phyloP scores from a whole-genome alignment of 805 yeast species.

The Ogataea methylovora region DNA sequence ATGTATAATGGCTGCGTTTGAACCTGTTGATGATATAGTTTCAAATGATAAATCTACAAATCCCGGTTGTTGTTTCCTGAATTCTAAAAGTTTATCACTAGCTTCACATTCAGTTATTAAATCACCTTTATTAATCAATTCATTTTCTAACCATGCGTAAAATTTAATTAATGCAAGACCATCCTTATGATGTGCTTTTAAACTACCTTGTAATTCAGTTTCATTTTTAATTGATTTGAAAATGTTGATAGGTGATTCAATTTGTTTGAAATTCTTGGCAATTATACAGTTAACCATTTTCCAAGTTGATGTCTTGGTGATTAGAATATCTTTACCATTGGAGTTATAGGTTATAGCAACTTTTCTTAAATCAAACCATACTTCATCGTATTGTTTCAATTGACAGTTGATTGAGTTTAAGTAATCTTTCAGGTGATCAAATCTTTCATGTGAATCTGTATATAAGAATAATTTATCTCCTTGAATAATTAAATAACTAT shows the following conservation, averaged over 20 bases:
- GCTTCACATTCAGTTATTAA: slow-evolving; percentile 60
- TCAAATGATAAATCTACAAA: slow-evolving; percentile 63
- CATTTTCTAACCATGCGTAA: slow-evolving; percentile 52
- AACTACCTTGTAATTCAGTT: slow-evolving; percentile 43
- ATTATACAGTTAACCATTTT: slow-evolving; percentile 46
- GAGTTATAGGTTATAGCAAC: slow-evolving; percentile 22
- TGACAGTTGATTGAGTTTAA: slow-evolving; percentile 36
- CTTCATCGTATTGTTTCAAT: slow-evolving; percentile 34
- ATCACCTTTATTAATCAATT: slow-evolving; percentile 33
- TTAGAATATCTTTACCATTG: slow-evolving; percentile 29
- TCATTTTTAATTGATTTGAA: slow-evolving; percentile 46
- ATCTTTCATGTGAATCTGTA: slow-evolving; percentile 32
- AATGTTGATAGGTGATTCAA: slow-evolving; percentile 51
- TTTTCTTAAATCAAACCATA: slow-evolving; percentile 36
- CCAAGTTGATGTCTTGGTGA: slow-evolving; percentile 62
- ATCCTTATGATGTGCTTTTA: slow-evolving; percentile 47
- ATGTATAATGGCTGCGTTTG: slow-evolving; percentile 74
- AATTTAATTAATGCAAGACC: slow-evolving; percentile 47
- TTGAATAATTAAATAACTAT: slow-evolving; percentile 41
- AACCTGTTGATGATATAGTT: slow-evolving; percentile 68
- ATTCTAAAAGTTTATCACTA: slow-evolving; percentile 46
- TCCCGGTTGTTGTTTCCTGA: slow-evolving; percentile 44
- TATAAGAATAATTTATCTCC: slow-evolving; percentile 31
- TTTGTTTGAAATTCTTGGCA: slow-evolving; percentile 29
- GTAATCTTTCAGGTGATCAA: slow-evolving; percentile 29